These are phyloP conservation scores for Graphiopsis chlorocephala DNA, from an alignment of 2,329 filamentous ascomycete species.

Conservation along the genomic window DNA sequence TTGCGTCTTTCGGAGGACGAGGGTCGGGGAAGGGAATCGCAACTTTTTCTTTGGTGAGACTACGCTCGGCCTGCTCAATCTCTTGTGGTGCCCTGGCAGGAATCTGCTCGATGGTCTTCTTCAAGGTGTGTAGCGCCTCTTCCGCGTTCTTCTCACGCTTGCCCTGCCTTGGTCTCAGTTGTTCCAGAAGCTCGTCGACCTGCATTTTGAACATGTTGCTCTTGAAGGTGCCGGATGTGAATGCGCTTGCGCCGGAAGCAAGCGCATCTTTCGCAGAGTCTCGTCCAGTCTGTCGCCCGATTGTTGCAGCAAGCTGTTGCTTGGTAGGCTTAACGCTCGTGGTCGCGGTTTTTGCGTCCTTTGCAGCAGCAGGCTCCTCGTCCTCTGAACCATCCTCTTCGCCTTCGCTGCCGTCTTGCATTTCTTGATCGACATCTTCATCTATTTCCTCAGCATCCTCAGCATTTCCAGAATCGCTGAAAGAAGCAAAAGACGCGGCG, in stretches of 20 bases:
- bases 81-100: constrained; percentile 49
- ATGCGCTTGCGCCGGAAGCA: constrained; percentile 21
- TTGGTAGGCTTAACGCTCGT: constrained; percentile 2
- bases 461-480: constrained; percentile 17
- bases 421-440: constrained; percentile 18
- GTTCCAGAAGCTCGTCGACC: constrained; percentile 60
- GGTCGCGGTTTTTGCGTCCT: constrained; percentile 19
- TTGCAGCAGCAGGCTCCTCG: constrained; percentile 14
- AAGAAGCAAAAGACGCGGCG: constrained; percentile 35
- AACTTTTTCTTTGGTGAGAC: constrained; percentile 65
- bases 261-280: constrained; percentile 18
- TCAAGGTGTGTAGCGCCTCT: constrained; percentile 53
- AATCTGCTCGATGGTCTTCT: constrained; percentile 56
- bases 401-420: constrained; percentile 10
- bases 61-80: constrained; percentile 64
- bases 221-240: constrained; percentile 55
- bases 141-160: constrained; percentile 55
- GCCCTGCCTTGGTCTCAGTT: constrained; percentile 58
- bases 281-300: constrained; percentile 12
- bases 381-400: constrained; percentile 16
- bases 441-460: constrained; percentile 16
- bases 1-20: constrained; percentile 68
- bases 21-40: constrained; percentile 84
- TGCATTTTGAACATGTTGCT: constrained; percentile 67
- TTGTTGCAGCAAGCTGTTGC: constrained; percentile 8